Conservation (phyloP, 78 protist genomes). For the Abeoforma whisleri region DNA sequence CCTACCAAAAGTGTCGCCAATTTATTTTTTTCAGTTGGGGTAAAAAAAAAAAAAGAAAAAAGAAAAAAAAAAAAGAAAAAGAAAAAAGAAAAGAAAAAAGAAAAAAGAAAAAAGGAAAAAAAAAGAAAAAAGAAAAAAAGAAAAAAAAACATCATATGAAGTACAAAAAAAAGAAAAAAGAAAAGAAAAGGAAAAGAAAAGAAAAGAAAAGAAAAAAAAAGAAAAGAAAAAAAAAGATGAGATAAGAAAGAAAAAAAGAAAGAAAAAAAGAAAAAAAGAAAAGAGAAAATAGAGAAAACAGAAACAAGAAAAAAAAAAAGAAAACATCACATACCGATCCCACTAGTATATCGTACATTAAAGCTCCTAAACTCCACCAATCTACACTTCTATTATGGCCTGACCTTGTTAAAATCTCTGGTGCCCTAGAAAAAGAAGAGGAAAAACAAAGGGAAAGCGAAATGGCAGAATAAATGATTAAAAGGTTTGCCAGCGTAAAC, state of each 20-base stretch:
- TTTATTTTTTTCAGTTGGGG: too few relatives aligned
- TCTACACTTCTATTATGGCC: slow-evolving; percentile 73
- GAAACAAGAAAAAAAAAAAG: not conserved
- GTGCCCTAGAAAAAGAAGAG: slow-evolving; percentile 15
- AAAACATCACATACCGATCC: slow-evolving; percentile 10
- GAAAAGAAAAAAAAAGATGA: not conserved
- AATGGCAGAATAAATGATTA: not conserved
- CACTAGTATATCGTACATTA: slow-evolving; percentile 70
- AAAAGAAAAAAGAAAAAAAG: too few relatives aligned
- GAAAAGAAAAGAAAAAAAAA: not conserved
- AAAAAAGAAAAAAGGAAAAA: too few relatives aligned
- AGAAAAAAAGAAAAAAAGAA: not conserved
- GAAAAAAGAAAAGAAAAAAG: too few relatives aligned
- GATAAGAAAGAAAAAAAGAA: not conserved
- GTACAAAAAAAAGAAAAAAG: too few relatives aligned
- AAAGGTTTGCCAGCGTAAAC: not conserved
- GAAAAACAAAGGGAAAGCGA: not conserved
- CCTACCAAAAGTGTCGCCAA: too few relatives aligned
- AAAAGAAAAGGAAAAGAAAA: not conserved
- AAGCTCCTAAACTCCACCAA: slow-evolving; percentile 89
- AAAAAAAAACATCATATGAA: too few relatives aligned
- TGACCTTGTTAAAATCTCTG: slow-evolving; percentile 56
- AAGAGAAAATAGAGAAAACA: not conserved
- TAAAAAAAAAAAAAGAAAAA: too few relatives aligned
- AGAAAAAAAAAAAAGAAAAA: too few relatives aligned